phyloP scores from a whole-genome alignment of 257 asterid species.

The Orobanche coerulescens region DNA sequence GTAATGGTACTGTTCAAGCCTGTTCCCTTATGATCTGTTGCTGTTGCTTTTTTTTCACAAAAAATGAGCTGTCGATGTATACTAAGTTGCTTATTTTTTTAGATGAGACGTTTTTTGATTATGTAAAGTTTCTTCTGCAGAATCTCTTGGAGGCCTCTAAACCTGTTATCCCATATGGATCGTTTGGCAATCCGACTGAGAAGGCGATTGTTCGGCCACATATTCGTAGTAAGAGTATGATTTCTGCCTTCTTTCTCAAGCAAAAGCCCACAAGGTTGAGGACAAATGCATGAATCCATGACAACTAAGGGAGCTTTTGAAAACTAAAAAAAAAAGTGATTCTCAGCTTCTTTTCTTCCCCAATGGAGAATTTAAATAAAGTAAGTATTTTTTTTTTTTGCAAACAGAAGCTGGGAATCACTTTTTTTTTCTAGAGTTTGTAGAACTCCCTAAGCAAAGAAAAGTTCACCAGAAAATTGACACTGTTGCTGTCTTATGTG shows the following conservation, averaged over 20 bases:
- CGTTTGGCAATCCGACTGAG: constrained; percentile 39
- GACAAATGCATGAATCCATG: constrained; percentile 26
- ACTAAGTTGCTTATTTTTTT: not conserved
- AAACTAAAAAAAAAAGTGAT: not conserved
- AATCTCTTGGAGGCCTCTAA: constrained; percentile 43
- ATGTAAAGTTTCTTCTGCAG: constrained; percentile 30
- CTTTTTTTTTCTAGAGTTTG: not conserved
- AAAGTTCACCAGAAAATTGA: not conserved
- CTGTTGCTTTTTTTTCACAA: too few relatives aligned
- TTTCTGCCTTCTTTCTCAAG: constrained; percentile 66
- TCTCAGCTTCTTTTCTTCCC: not conserved
- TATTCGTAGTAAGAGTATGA: constrained; percentile 57
- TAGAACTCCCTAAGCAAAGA: not conserved
- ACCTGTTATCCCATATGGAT: constrained; percentile 43
- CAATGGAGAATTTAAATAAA: not conserved
- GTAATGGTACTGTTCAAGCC: too few relatives aligned
- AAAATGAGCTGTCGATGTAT: too few relatives aligned
- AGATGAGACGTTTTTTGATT: not conserved
- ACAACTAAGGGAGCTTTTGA: not conserved
- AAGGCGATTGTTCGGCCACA: constrained; percentile 38
- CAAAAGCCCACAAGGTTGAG: constrained; percentile 46
- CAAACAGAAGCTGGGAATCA: not conserved
- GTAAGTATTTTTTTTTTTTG: not conserved
- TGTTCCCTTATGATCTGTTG: too few relatives aligned
- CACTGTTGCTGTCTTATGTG: too few relatives aligned